Conservation (phyloP, 768 basidiomycete species). For the Lyophyllum atratum region DNA sequence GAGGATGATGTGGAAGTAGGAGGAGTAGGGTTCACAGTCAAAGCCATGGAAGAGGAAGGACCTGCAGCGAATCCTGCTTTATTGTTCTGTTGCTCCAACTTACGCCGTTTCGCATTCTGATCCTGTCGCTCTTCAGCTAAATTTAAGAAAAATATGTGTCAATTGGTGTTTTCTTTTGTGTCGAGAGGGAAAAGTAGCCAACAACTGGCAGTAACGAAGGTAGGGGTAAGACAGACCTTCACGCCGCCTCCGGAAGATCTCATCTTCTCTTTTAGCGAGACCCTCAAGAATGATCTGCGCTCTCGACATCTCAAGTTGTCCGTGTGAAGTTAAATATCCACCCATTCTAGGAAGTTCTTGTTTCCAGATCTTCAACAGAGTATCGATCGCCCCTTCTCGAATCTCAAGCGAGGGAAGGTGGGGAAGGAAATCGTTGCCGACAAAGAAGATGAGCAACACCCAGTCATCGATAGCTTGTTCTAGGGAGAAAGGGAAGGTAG, state of each 20-base stretch:
- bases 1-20: constrained; percentile 33
- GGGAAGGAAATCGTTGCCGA: constrained; percentile 99
- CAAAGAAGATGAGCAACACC: constrained; percentile 99
- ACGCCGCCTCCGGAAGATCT: constrained; percentile 89
- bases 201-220: constrained; percentile 10
- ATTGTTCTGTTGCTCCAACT: constrained; percentile 52
- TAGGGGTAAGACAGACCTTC: constrained; percentile 68
- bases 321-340: constrained; percentile 94
- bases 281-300: constrained; percentile 96
- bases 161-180: constrained; percentile 24
- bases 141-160: constrained; percentile 29
- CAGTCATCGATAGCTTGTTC: constrained; percentile 99
- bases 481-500: constrained; percentile 85
- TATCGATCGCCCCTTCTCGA: constrained; percentile 98
- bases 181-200: constrained; percentile 14
- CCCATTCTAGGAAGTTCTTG: constrained; percentile 93
- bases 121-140: constrained; percentile 94
- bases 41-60: constrained; percentile 50
- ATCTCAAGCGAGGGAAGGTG: constrained; percentile 99
- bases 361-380: constrained; percentile 94
- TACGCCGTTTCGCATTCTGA: constrained; percentile 86
- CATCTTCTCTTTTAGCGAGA: constrained; percentile 91
- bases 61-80: constrained; percentile 40
- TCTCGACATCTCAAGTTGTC: constrained; percentile 80
- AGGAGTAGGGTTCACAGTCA: constrained; percentile 48